These are phyloP conservation scores for Leptomonas pyrrhocoris DNA, from an alignment of 208 protist genomes.

Conservation along the genomic window DNA sequence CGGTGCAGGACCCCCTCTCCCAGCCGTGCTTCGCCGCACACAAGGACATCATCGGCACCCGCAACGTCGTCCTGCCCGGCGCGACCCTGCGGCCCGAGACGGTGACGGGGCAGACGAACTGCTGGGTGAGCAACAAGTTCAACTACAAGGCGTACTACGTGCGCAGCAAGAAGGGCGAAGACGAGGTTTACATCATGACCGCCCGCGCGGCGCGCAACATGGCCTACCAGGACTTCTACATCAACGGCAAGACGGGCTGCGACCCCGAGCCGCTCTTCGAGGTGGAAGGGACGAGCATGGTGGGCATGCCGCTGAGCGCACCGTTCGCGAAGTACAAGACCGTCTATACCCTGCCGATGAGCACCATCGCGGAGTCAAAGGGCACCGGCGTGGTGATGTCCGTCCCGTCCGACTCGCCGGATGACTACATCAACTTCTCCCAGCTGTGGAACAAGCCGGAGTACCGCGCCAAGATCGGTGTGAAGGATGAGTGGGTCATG, in stretches of 20 bases:
- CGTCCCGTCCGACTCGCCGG: slow-evolving; percentile 98
- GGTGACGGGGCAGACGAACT: slow-evolving; percentile 99
- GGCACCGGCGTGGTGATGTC: slow-evolving; percentile 99
- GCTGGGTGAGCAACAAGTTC: slow-evolving; percentile 97
- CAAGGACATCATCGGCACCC: slow-evolving; percentile 64
- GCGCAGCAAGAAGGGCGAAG: slow-evolving; percentile 58
- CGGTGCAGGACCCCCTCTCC: slow-evolving; percentile 84
- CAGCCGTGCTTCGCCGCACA: slow-evolving; percentile 67
- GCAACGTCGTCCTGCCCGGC: slow-evolving; percentile 94
- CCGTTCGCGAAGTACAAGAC: slow-evolving; percentile 84
- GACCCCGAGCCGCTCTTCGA: slow-evolving; percentile 82
- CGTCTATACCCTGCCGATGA: slow-evolving; percentile 98
- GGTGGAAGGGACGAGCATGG: slow-evolving; percentile 92
- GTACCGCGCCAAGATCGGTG: slow-evolving; percentile 92
- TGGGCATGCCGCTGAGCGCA: slow-evolving; percentile 95
- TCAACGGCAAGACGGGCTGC: slow-evolving; percentile 80
- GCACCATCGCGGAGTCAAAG: slow-evolving; percentile 97
- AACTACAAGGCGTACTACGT: slow-evolving; percentile 96
- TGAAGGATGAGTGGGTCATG: slow-evolving; percentile 96
- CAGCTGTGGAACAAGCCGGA: slow-evolving; percentile 96
- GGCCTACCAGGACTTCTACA: slow-evolving; percentile 95
- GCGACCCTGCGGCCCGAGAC: slow-evolving; percentile 99
- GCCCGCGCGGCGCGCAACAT: slow-evolving; percentile 94
- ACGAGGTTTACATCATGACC: slow-evolving; percentile 96
- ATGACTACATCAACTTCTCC: slow-evolving; percentile 98